phyloP scores from a whole-genome alignment of 306 rosid species.

The Quercus agrifolia region DNA sequence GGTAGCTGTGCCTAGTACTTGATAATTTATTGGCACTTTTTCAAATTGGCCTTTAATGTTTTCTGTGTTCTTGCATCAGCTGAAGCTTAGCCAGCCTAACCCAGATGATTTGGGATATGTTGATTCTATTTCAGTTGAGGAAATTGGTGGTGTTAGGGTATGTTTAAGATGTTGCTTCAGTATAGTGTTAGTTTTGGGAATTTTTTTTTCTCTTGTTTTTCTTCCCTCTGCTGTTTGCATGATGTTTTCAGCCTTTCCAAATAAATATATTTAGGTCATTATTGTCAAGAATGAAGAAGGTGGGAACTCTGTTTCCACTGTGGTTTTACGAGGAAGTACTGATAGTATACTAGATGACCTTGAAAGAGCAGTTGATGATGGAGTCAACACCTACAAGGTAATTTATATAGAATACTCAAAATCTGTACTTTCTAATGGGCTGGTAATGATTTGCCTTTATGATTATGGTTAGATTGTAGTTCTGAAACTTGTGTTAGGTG shows the following conservation, averaged over 20 bases:
- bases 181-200: not conserved
- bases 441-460: not conserved
- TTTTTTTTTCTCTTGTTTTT: not conserved
- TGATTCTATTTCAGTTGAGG: constrained; percentile 82
- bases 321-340: constrained; percentile 76
- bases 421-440: constrained; percentile 5
- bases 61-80: constrained; percentile 42
- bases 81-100: constrained; percentile 91
- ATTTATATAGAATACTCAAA: constrained; percentile 6
- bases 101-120: constrained; percentile 88
- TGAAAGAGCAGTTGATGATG: constrained; percentile 95
- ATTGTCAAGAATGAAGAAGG: constrained; percentile 81
- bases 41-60: constrained; percentile 22
- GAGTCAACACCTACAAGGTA: constrained; percentile 90
- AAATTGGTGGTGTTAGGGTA: constrained; percentile 94
- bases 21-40: not conserved
- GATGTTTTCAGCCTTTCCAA: not conserved
- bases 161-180: constrained; percentile 15
- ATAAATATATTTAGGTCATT: constrained; percentile 44
- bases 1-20: constrained; percentile 33
- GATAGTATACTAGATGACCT: constrained; percentile 89
- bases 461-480: not conserved
- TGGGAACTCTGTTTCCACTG: constrained; percentile 80
- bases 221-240: not conserved
- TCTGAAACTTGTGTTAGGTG: not conserved